These are phyloP conservation scores for Saccharomycopsis sp. DNA, from an alignment of 805 yeast genomes.

Conservation along the genomic window DNA sequence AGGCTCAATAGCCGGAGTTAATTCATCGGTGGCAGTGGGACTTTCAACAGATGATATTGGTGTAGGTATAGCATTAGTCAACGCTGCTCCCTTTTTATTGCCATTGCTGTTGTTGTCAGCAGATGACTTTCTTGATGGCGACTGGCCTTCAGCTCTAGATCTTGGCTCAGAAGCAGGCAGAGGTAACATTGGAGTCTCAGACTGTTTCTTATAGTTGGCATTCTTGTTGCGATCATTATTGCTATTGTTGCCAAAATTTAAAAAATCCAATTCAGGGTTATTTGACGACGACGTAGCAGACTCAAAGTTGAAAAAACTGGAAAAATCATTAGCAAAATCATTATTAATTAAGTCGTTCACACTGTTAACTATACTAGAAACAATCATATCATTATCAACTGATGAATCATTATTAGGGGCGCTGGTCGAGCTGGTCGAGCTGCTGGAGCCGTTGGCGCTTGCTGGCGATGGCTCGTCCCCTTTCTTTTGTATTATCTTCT, in stretches of 20 bases:
- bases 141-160: no score
- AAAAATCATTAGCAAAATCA: slow-evolving; percentile 1
- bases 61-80: slow-evolving; percentile 5
- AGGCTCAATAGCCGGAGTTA: slow-evolving; percentile 1
- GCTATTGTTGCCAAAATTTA: not conserved
- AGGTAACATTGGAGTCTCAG: not conserved
- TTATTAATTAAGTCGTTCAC: not conserved
- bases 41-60: slow-evolving; percentile 16
- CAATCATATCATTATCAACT: slow-evolving; percentile 10
- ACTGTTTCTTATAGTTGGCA: not conserved
- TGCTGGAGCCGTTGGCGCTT: not conserved
- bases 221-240: not conserved
- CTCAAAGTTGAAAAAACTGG: slow-evolving; percentile 10
- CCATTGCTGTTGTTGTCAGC: not conserved
- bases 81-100: not conserved
- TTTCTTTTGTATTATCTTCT: no score
- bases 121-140: not conserved
- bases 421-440: not conserved
- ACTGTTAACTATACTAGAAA: slow-evolving; percentile 20
- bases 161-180: slow-evolving; percentile 1
- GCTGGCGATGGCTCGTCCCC: not conserved
- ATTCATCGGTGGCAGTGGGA: slow-evolving; percentile 4
- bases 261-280: not conserved
- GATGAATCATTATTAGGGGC: no score
- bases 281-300: no score